These are phyloP conservation scores for Cystobasidiopsis lactophilus DNA, from an alignment of 768 basidiomycete species.

Conservation along the genomic window DNA sequence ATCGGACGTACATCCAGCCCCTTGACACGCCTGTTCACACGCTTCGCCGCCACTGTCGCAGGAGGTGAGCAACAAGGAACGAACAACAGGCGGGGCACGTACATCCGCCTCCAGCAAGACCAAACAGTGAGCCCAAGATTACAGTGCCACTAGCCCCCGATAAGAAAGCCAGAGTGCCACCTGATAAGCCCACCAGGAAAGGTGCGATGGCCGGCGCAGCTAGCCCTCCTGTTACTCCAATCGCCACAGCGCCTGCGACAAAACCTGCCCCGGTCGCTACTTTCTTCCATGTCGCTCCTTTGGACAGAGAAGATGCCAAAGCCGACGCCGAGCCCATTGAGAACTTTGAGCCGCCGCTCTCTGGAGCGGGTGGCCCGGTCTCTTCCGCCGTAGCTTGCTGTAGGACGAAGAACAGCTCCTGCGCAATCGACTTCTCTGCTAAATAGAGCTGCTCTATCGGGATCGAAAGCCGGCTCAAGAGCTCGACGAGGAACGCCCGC, in stretches of 20 bases:
- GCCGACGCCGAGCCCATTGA: background rate
- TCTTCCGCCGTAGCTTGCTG: background rate
- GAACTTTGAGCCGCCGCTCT: background rate
- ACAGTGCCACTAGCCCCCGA: conserved; percentile 15
- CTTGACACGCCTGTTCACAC: conserved; percentile 16
- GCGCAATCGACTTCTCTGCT: conserved; percentile 8
- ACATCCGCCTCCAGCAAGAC: conserved; percentile 9
- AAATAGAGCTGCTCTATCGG: background rate
- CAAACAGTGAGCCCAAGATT: conserved; percentile 18
- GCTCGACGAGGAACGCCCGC: conserved; percentile 1
- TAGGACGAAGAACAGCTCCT: conserved; percentile 11
- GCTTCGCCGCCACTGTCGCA: conserved; percentile 13
- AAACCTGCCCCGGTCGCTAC: conserved; percentile 18
- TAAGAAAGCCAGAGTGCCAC: conserved; percentile 14
- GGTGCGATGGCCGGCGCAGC: conserved; percentile 18
- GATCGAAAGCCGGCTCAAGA: background rate
- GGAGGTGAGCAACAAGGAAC: no score
- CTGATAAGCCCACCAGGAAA: conserved; percentile 2
- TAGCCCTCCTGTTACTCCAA: conserved; percentile 19
- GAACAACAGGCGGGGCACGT: no score
- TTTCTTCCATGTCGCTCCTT: conserved; percentile 15
- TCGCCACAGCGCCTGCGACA: conserved; percentile 15
- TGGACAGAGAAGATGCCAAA: conserved; percentile 3
- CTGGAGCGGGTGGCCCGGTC: background rate
- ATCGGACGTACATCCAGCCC: conserved; percentile 13